Evolutionary conservation across 164 flowering plant genomes (phyloP).

Genomic region (Dillenia suffruticosa): DNA sequence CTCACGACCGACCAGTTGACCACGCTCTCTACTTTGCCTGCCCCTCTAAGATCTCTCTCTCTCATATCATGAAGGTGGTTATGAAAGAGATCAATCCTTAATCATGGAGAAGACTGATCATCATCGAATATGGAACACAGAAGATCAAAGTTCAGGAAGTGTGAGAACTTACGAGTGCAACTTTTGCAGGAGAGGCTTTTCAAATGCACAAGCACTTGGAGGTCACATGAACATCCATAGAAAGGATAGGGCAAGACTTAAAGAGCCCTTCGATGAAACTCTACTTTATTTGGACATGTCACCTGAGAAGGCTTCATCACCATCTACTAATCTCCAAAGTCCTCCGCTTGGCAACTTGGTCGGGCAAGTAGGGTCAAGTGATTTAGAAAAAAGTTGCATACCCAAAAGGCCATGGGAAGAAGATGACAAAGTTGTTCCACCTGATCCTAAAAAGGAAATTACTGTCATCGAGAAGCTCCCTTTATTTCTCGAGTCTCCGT

Average conservation of each 20-base stretch:
- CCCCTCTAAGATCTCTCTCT: background rate
- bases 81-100: constrained; percentile 13
- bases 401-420: constrained; percentile 6
- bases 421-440: background rate
- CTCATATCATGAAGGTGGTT: background rate
- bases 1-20: constrained; percentile 9
- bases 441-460: background rate
- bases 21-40: background rate
- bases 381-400: background rate
- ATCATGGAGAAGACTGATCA: constrained; percentile 4
- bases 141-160: constrained; percentile 5
- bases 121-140: constrained; percentile 3
- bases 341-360: background rate
- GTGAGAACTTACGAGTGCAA: constrained; percentile 25
- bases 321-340: background rate
- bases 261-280: constrained; percentile 14
- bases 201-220: constrained; percentile 44
- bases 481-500: constrained; percentile 20
- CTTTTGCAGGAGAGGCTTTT: constrained; percentile 36
- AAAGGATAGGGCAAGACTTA: constrained; percentile 48
- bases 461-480: constrained; percentile 17
- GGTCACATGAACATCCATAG: constrained; percentile 54
- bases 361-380: background rate
- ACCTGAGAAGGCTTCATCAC: background rate
- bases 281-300: constrained; percentile 15